phyloP scores from a whole-genome alignment of 306 rosid species.

The Citrullus mucosospermus region DNA sequence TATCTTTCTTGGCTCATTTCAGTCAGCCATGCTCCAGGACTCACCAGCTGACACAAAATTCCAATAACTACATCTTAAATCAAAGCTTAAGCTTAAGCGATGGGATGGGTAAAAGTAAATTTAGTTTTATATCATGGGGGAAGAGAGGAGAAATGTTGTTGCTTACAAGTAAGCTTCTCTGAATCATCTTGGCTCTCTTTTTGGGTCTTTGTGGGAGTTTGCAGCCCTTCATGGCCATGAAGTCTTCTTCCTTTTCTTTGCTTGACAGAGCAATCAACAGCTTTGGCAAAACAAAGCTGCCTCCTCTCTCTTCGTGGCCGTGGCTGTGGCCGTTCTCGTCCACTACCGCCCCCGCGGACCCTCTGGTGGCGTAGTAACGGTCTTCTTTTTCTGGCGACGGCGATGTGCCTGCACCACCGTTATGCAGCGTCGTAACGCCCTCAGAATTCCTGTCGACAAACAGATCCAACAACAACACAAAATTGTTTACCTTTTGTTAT shows the following conservation, averaged over 20 bases:
- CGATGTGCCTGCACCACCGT: constrained; percentile 19
- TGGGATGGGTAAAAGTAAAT: no score
- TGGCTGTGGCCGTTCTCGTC: constrained; percentile 28
- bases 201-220: constrained; percentile 76
- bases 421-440: constrained; percentile 29
- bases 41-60: constrained; percentile 42
- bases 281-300: constrained; percentile 51
- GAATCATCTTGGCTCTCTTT: constrained; percentile 67
- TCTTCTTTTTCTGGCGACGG: constrained; percentile 72
- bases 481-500: neutral
- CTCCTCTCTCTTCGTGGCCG: constrained; percentile 22
- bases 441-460: constrained; percentile 43
- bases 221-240: constrained; percentile 77
- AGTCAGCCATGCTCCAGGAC: constrained; percentile 83
- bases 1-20: constrained; percentile 91
- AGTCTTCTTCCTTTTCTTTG: constrained; percentile 78
- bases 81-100: no score
- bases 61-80: neutral
- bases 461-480: constrained; percentile 3
- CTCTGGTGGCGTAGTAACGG: constrained; percentile 58
- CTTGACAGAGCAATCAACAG: constrained; percentile 51
- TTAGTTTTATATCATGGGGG: no score
- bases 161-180: constrained; percentile 65
- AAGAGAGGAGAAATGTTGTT: neutral
- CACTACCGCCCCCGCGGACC: constrained; percentile 32